Base-by-base conservation (phyloP, 2,329 filamentous ascomycete genomes). In the Chalaropsis ovoidea region DNA sequence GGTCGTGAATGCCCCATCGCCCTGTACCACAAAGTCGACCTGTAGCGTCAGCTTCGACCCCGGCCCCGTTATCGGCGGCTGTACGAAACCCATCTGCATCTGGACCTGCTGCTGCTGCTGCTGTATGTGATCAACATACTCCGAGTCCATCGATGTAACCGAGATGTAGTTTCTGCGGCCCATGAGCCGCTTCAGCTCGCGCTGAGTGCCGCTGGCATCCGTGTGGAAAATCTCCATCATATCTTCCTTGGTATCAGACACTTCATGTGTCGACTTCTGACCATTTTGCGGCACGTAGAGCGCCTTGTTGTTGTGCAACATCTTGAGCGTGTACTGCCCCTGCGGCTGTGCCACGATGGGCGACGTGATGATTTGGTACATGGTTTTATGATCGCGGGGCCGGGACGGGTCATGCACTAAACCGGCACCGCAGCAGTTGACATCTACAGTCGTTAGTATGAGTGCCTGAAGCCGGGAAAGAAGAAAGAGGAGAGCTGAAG, bases 161-260 rank as follows among this genome's bases (percentile, higher is more conserved):
- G 93, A 90, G 13, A 93, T 86, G 72, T 97, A 99, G 73, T 96
- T 97, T 67, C 94, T 81, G 52, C 93, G 81, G 0, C 88, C 90
- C 91, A 99, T 99, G 63, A 99, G 82, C 72, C 93, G 89, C 77
- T 92, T 92, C 72, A 92, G 81, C 75, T 96, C 93, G 60, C 92
- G 82, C 0, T 86, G 80, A 43, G 84, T 80, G n/a, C 94, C 93
- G 64, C 87, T 90, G 17, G 94, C 90, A 71, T 99, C 94, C 7
- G 87, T 89, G 72, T 94, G 90, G 82, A 99, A 99, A 70, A 99
- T 95, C 78, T 99, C 94, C 89, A 99, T 95, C 94, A 99, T 99
- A 76, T 99, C 94, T 75, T 99, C 94, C 76, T 99, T 97, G 60
- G 94, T 99, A 74, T 99, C 94, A 1, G 86, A 88, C 0, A 89